A percentile compares a stretch with the other conserved stretches of the same genome.
Evolutionary conservation across 495 filamentous ascomycete species (phyloP).

Genomic region (Daldinia decipiens): DNA sequence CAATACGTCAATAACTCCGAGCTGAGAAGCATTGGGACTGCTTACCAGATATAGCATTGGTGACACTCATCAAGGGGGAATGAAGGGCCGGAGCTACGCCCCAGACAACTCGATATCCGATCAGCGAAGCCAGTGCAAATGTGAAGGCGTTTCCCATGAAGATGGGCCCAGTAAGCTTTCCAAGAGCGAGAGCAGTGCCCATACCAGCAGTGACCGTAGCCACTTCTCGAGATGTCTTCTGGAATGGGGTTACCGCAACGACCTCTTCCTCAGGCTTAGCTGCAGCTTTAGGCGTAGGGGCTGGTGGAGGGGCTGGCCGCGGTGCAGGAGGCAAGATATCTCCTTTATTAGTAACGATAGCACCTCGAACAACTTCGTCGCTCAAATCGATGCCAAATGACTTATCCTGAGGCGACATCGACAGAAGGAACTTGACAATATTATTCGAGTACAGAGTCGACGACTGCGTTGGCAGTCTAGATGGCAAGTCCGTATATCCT

Average conservation of each 20-base stretch:
- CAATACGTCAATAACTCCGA: constrained; percentile 40
- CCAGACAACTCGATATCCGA: constrained; percentile 86
- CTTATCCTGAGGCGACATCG: constrained; percentile 77
- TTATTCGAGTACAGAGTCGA: constrained; percentile 89
- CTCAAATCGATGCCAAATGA: constrained; percentile 77
- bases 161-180: constrained; percentile 77
- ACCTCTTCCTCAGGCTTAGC: constrained; percentile 64
- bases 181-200: constrained; percentile 74
- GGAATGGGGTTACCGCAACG: constrained; percentile 77
- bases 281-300: constrained; percentile 63
- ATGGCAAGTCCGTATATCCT: constrained; percentile 86
- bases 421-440: constrained; percentile 82
- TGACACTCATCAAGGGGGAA: constrained; percentile 85
- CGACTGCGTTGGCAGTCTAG: constrained; percentile 80
- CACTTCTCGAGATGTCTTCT: constrained; percentile 77
- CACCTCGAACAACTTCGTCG: constrained; percentile 82
- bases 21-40: neutral
- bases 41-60: constrained; percentile 81
- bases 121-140: constrained; percentile 78
- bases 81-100: constrained; percentile 80
- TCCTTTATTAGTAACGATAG: constrained; percentile 79
- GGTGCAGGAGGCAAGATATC: constrained; percentile 77
- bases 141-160: constrained; percentile 87
- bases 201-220: constrained; percentile 74
- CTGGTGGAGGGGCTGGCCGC: constrained; percentile 73